Evolutionary conservation across 2,329 filamentous ascomycete genomes (phyloP).

Genomic region (Aspergillus hortae): DNA sequence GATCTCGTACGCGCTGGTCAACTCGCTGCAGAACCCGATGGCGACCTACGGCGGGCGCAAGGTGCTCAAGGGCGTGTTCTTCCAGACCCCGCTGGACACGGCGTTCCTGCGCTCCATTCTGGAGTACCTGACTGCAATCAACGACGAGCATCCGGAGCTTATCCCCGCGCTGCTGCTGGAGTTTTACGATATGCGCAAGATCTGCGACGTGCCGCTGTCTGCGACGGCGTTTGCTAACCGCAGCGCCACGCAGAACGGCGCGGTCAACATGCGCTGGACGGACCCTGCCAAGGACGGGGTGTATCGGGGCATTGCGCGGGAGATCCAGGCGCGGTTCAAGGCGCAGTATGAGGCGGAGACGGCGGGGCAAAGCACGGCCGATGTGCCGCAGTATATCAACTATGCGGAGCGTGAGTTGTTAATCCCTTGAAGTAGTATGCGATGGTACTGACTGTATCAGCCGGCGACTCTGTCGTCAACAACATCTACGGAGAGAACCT

Average conservation of each 20-base stretch:
- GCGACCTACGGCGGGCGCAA: constrained; percentile 39
- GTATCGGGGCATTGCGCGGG: constrained; percentile 39
- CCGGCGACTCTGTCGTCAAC: constrained; percentile 27
- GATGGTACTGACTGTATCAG: constrained; percentile 11
- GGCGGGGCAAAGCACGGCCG: constrained; percentile 3
- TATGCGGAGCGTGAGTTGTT: constrained; percentile 30
- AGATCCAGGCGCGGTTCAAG: constrained; percentile 26
- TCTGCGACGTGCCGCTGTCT: constrained; percentile 31
- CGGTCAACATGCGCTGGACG: constrained; percentile 42
- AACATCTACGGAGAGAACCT: constrained; percentile 48
- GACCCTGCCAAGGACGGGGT: constrained; percentile 35
- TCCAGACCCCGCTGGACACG: constrained; percentile 40
- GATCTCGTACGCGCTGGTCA: constrained; percentile 43
- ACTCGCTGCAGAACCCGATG: constrained; percentile 36
- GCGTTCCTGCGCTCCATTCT: constrained; percentile 30
- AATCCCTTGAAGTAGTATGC: not conserved
- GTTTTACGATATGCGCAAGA: constrained; percentile 40
- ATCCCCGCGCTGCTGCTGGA: constrained; percentile 40
- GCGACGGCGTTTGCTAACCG: constrained; percentile 47
- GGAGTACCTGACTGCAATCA: constrained; percentile 26
- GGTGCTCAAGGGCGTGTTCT: constrained; percentile 45
- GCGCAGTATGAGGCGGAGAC: constrained; percentile 16
- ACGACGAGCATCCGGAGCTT: constrained; percentile 26
- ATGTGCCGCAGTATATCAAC: constrained; percentile 35
- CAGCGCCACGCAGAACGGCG: constrained; percentile 44